These are phyloP conservation scores for Aquilaria malaccensis DNA, from an alignment of 345 rosid genomes.

Conservation along the genomic window DNA sequence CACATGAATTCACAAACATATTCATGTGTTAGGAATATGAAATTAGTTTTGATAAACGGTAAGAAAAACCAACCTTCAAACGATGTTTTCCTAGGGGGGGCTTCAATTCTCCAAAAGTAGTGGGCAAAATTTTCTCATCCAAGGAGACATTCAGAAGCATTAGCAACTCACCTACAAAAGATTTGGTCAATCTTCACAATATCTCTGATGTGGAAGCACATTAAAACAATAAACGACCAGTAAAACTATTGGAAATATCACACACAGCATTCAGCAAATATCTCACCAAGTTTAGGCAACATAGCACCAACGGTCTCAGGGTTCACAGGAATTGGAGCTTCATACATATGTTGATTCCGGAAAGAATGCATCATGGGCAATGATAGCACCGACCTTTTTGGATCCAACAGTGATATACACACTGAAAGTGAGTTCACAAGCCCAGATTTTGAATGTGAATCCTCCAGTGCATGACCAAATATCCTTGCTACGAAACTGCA, in stretches of 20 bases:
- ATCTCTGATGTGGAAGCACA: slow-evolving; percentile 6
- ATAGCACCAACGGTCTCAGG: slow-evolving; percentile 84
- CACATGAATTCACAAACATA: background rate
- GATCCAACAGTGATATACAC: slow-evolving; percentile 92
- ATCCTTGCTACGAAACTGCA: slow-evolving; percentile 87
- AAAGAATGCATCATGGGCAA: slow-evolving; percentile 73
- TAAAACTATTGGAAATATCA: background rate
- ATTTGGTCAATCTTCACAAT: slow-evolving; percentile 13
- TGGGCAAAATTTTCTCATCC: slow-evolving; percentile 78
- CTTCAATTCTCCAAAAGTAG: slow-evolving; percentile 89
- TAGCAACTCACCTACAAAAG: slow-evolving; percentile 63
- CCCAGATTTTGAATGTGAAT: slow-evolving; percentile 76
- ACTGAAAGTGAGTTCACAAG: slow-evolving; percentile 96
- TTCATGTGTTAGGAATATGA: background rate
- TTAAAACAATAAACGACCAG: background rate
- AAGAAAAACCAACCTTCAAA: slow-evolving; percentile 50
- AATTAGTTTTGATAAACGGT: background rate
- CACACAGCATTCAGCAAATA: background rate
- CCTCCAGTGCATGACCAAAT: slow-evolving; percentile 92
- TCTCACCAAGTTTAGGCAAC: slow-evolving; percentile 95
- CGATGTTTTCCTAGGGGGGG: slow-evolving; percentile 99
- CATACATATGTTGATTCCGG: slow-evolving; percentile 75
- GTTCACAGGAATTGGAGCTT: slow-evolving; percentile 65
- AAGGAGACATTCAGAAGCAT: slow-evolving; percentile 61
- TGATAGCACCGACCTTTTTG: slow-evolving; percentile 63